These are phyloP conservation scores for Colletotrichum truncatum DNA, from an alignment of 2,329 filamentous ascomycete genomes.

Conservation along the genomic window DNA sequence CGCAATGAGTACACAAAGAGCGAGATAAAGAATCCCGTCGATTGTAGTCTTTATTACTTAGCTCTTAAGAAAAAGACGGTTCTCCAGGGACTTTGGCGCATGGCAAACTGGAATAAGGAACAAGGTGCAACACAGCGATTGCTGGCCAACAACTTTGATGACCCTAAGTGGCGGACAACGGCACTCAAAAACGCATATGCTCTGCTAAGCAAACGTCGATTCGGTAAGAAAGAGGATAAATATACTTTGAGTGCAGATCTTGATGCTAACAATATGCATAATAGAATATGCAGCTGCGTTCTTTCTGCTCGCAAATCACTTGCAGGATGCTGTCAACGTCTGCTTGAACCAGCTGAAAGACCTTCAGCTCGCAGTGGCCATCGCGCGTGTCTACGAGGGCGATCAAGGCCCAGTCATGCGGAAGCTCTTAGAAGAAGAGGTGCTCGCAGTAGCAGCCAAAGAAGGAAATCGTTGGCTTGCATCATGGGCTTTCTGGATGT, in stretches of 20 bases:
- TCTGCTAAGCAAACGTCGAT: constrained; percentile 87
- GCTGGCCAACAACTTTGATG: constrained; percentile 89
- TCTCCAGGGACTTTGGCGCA: constrained; percentile 91
- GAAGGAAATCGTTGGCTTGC: constrained; percentile 93
- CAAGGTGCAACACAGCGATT: constrained; percentile 82
- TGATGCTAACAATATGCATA: constrained; percentile 51
- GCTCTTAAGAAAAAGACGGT: constrained; percentile 92
- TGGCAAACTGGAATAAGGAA: constrained; percentile 89
- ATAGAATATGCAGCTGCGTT: constrained; percentile 95
- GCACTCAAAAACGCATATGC: constrained; percentile 98
- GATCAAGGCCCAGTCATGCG: constrained; percentile 80
- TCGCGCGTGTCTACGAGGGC: constrained; percentile 88
- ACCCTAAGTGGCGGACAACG: constrained; percentile 86
- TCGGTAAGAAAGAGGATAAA: constrained; percentile 62
- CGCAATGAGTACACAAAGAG: constrained; percentile 92
- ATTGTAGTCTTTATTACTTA: constrained; percentile 91
- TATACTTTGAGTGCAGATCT: neutral
- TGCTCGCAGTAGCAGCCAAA: constrained; percentile 79
- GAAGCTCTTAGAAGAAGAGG: constrained; percentile 79
- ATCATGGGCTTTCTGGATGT: constrained; percentile 95
- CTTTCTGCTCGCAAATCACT: constrained; percentile 87
- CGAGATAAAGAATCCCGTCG: constrained; percentile 87
- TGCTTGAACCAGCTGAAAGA: constrained; percentile 89
- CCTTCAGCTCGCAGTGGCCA: constrained; percentile 87
- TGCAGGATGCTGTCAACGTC: constrained; percentile 86